Percentiles rank a stretch among this genome's conserved stretches.
These are phyloP conservation scores for Selenicereus undatus DNA, from an alignment of 148 eudicot species.

Conservation along the genomic window DNA sequence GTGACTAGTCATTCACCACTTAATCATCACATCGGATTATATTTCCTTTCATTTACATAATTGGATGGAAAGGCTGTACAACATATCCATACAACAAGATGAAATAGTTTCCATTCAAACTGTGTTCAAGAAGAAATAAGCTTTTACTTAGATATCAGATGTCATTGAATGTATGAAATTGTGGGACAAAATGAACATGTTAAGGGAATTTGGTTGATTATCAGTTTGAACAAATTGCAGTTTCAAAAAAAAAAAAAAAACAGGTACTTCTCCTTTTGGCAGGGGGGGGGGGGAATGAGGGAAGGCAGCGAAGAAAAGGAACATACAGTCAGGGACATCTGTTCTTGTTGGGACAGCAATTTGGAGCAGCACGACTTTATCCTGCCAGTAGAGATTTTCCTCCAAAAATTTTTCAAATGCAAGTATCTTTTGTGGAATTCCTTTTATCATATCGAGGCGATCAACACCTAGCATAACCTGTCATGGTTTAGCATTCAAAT, in stretches of 20 bases:
- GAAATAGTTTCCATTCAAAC: not conserved
- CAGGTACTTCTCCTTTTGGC: not conserved
- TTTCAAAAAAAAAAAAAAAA: not conserved
- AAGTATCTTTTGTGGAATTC: constrained; percentile 93
- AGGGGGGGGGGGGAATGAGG: not conserved
- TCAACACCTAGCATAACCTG: constrained; percentile 99
- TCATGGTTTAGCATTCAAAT: constrained; percentile 1
- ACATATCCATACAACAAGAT: not conserved
- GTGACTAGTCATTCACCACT: not conserved
- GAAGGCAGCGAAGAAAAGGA: constrained; percentile 14
- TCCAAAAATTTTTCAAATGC: constrained; percentile 97
- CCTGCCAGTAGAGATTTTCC: constrained; percentile 74
- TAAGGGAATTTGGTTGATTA: not conserved
- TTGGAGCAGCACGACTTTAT: constrained; percentile 91
- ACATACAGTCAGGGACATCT: constrained; percentile 94
- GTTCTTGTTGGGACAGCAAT: constrained; percentile 99
- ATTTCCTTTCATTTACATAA: not conserved
- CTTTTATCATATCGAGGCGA: constrained; percentile 98
- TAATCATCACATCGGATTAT: not conserved
- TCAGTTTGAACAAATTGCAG: not conserved
- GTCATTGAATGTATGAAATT: not conserved
- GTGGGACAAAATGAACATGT: not conserved
- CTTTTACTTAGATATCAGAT: not conserved
- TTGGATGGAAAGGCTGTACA: not conserved
- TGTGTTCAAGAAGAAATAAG: not conserved